A percentile compares a stretch with the other conserved stretches of the same genome.
Conservation (phyloP, 257 asterid species). For the Haberlea rhodopensis region DNA sequence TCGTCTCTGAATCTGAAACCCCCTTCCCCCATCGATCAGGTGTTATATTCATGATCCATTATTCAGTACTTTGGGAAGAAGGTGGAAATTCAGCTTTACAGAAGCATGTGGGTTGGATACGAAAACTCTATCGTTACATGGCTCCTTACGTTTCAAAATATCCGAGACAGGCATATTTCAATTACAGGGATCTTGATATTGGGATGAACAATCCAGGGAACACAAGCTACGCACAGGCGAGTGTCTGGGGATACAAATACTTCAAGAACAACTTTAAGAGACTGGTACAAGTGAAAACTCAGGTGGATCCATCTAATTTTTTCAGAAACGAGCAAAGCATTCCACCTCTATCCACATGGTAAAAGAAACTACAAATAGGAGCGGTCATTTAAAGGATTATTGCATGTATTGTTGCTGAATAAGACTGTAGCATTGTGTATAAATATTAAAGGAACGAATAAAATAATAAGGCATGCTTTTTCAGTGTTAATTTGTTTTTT, state of each 20-base stretch:
- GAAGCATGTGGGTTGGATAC: slow-evolving; percentile 8
- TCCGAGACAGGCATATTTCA: slow-evolving; percentile 24
- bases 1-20: slow-evolving; percentile 23
- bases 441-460: too few species aligned
- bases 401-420: too few species aligned
- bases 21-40: slow-evolving; percentile 33
- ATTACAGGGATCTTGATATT: slow-evolving; percentile 28
- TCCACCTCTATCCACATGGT: slow-evolving; percentile 17
- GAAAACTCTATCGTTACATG: slow-evolving; percentile 23
- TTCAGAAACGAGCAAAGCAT: slow-evolving; percentile 35
- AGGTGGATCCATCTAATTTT: slow-evolving; percentile 27
- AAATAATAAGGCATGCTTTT: too few species aligned
- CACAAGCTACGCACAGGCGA: slow-evolving; percentile 18
- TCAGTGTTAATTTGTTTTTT: too few species aligned
- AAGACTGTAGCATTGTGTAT: too few species aligned
- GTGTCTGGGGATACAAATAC: slow-evolving; percentile 20
- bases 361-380: not conserved
- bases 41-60: slow-evolving; percentile 24
- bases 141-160: slow-evolving; percentile 21
- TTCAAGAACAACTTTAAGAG: not conserved
- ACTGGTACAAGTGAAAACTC: not conserved
- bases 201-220: slow-evolving; percentile 9
- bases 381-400: too few species aligned
- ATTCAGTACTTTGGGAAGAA: not conserved
- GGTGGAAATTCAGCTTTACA: not conserved